phyloP scores from a whole-genome alignment of 331 rosid genomes.

The Acacia pycnantha region DNA sequence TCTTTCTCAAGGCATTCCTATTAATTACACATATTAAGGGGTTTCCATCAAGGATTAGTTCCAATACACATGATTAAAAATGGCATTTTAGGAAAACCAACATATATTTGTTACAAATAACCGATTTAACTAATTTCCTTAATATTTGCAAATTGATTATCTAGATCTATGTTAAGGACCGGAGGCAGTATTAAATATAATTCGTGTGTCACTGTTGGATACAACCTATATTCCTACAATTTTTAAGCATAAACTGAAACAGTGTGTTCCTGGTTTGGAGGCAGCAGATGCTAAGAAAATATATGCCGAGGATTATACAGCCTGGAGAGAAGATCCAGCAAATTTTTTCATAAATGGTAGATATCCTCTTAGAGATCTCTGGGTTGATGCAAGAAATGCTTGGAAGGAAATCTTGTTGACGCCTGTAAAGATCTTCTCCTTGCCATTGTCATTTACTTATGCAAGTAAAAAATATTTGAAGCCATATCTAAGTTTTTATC shows the following conservation, averaged over 20 bases:
- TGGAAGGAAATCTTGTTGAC: slow-evolving; percentile 73
- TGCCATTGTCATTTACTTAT: neutral
- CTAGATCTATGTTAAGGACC: neutral
- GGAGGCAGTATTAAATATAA: neutral
- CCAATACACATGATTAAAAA: neutral
- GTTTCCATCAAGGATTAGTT: neutral
- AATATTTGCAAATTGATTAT: too few species aligned
- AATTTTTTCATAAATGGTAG: slow-evolving; percentile 55
- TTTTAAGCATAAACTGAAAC: slow-evolving; percentile 40
- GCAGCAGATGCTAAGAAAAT: slow-evolving; percentile 84
- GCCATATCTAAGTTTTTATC: slow-evolving; percentile 18
- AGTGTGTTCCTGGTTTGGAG: slow-evolving; percentile 67
- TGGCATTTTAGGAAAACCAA: neutral
- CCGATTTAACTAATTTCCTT: too few species aligned
- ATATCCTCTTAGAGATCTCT: slow-evolving; percentile 61
- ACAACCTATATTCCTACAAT: slow-evolving; percentile 10
- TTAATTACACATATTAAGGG: neutral
- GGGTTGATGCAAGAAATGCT: slow-evolving; percentile 63
- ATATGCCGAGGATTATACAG: slow-evolving; percentile 57
- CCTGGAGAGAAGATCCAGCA: slow-evolving; percentile 86
- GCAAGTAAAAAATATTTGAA: neutral
- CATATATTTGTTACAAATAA: too few species aligned
- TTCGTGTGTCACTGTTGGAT: neutral
- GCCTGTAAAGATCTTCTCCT: slow-evolving; percentile 50
- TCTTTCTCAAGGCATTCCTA: too few species aligned